Evolutionary conservation across 2,329 filamentous ascomycete species (phyloP).

Genomic region (Chalaropsis ovoidea): DNA sequence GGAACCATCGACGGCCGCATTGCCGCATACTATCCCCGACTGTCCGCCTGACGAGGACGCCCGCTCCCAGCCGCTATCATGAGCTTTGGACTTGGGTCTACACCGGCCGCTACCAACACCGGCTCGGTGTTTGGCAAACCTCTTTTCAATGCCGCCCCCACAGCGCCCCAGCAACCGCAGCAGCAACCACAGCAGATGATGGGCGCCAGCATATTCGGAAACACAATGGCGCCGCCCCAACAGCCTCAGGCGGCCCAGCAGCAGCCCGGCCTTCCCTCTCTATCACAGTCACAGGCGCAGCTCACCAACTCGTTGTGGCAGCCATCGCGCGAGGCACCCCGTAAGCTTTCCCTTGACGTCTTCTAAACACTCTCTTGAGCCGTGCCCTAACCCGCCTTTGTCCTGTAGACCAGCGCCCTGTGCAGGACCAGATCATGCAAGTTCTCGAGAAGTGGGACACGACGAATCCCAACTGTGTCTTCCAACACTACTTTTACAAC

Average conservation of each 20-base stretch:
- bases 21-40: background rate
- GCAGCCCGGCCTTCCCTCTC: constrained; percentile 36
- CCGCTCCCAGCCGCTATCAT: constrained; percentile 15
- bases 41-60: background rate
- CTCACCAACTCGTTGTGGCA: constrained; percentile 45
- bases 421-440: constrained; percentile 62
- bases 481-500: constrained; percentile 83
- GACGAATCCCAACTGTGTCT: constrained; percentile 55
- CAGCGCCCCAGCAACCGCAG: constrained; percentile 29
- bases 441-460: constrained; percentile 68
- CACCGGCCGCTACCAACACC: constrained; percentile 23
- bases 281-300: constrained; percentile 40
- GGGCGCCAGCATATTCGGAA: constrained; percentile 25
- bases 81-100: constrained; percentile 19
- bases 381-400: background rate
- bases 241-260: constrained; percentile 32
- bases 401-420: constrained; percentile 51
- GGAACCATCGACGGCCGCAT: background rate
- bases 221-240: constrained; percentile 29
- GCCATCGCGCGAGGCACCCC: constrained; percentile 41
- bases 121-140: constrained; percentile 21
- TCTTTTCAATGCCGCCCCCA: constrained; percentile 30
- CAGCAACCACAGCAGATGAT: constrained; percentile 32
- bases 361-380: background rate
- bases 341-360: constrained; percentile 32